These are phyloP conservation scores for Xylaria bambusicola DNA, from an alignment of 495 filamentous ascomycete species.

Conservation along the genomic window DNA sequence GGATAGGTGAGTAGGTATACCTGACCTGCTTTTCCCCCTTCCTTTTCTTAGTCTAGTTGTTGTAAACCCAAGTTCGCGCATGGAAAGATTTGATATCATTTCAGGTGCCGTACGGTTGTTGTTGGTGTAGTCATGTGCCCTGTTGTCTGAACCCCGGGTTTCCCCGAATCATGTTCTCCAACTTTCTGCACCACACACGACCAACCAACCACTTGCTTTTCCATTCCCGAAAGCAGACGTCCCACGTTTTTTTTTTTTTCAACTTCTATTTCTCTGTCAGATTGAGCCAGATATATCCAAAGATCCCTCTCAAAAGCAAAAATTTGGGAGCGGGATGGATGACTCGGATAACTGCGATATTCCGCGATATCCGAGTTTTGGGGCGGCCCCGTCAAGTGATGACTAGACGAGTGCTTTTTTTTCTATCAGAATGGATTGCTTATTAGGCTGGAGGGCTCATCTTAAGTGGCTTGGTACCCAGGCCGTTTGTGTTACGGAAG, in stretches of 20 bases:
- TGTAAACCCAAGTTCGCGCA: no score
- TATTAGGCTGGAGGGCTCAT: slow-evolving; percentile 26
- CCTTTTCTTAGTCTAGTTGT: no score
- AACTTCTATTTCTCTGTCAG: not conserved
- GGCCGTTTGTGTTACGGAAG: slow-evolving; percentile 76
- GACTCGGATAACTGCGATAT: no score
- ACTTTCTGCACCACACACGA: not conserved
- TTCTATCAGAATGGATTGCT: not conserved
- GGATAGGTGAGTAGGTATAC: not conserved
- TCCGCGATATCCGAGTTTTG: no score
- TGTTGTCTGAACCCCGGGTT: not conserved
- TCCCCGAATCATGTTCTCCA: not conserved
- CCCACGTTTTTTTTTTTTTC: not conserved
- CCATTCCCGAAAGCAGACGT: not conserved
- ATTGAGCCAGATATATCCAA: no score
- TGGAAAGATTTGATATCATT: not conserved
- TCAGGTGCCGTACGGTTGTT: not conserved
- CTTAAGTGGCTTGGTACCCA: slow-evolving; percentile 65
- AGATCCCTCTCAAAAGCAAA: no score
- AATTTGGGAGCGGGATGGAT: no score
- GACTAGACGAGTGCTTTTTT: no score
- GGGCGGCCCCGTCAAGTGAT: no score
- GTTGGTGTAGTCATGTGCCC: not conserved
- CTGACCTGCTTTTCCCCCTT: no score
- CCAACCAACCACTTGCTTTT: slow-evolving; percentile 1